Evolutionary conservation across 345 rosid species (phyloP), one percentile per base, ranked within the genome.

Genomic region (Populus ilicifolia): DNA sequence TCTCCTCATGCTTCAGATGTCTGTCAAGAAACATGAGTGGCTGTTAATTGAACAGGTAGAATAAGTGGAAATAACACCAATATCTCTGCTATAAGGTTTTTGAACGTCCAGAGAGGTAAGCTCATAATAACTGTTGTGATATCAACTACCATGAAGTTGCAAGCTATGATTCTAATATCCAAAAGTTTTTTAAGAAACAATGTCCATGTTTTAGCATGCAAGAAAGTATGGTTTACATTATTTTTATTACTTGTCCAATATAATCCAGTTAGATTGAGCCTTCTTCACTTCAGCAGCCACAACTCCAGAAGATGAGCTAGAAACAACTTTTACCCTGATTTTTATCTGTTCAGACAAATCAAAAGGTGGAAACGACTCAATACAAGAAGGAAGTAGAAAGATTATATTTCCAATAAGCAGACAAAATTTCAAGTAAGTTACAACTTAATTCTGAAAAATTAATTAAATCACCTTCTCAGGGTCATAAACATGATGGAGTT

Each of bases 401-500:
- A n/a, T n/a, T n/a, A n/a, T n/a, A n/a, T n/a, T n/a, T n/a, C n/a
- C n/a, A n/a, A n/a, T n/a, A n/a, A n/a, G n/a, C n/a, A n/a, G n/a
- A n/a, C n/a, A n/a, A n/a, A n/a, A n/a, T n/a, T n/a, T n/a, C n/a
- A n/a, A n/a, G n/a, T n/a, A n/a, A n/a, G 35, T 71, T 38, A 77
- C 6, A 50, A 35, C 62, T 8, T 75, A 82, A 70, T 12, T 10
- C 11, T 66, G 17, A 29, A 23, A 43, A 52, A 44, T 30, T 25
- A 48, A 73, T 11, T 35, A 44, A 17, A 70, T 11, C 69, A 92
- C 99, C 93, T 92, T 94, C 68, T 92, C 89, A 21, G 99, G 94
- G 80, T 96, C 98, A 80, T 94, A 96, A 75, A 94, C 94, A 85
- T 94, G 95, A 35, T 89, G 97, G 67, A 94, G 94, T 85, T 87